Base-by-base conservation (phyloP, 2,329 filamentous ascomycete genomes). In the Graphiopsis chlorocephala region DNA sequence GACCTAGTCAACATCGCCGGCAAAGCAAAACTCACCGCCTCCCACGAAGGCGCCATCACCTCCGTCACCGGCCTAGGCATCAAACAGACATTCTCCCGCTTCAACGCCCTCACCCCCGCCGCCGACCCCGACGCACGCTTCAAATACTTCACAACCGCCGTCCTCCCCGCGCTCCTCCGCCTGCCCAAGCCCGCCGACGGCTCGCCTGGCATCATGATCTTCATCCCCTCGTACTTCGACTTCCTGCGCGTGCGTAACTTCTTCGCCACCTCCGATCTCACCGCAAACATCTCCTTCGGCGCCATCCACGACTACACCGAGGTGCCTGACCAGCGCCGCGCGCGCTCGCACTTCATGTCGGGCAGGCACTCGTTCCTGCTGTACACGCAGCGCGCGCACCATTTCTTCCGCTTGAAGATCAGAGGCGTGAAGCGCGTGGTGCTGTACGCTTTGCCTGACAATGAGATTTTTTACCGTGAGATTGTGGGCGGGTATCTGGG, bases 311-410 rank as follows among this genome's bases (percentile, higher is more conserved):
- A 99, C 78, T 98, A 98, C 77, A 90, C 91, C 0, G 86, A 90
- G 53, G 82, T 89, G 8, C 85, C 88, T 8, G 92, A 96, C 68
- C 89, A 93, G 31, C 89, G 92, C 48, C 88, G 94, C 45, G 92
- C 94, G 10, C 85, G 94, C 26, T 93, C 91, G 14, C 91, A 97
- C 75, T 98, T 99, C 78, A 81, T 92, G 68, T 90, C 83, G 45
- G 95, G 93, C 5, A 85, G 93, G 17, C 91, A 97, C 75, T 87
- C 87, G 23, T 85, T 98, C 20, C 79, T 99, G 45, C 82, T 99
- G 17, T 99, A 98, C 79, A 96, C 93, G 1, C 94, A 96, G 76
- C 88, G 95, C 65, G 91, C 93, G n/a, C 95, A 99, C 78, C 95
- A 99, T 78, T 98, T 98, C 83, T 88, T 92, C 58, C 85, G 95